phyloP scores from a whole-genome alignment of 1,284 basidiomycete genomes.

The Heterobasidion parviporum region DNA sequence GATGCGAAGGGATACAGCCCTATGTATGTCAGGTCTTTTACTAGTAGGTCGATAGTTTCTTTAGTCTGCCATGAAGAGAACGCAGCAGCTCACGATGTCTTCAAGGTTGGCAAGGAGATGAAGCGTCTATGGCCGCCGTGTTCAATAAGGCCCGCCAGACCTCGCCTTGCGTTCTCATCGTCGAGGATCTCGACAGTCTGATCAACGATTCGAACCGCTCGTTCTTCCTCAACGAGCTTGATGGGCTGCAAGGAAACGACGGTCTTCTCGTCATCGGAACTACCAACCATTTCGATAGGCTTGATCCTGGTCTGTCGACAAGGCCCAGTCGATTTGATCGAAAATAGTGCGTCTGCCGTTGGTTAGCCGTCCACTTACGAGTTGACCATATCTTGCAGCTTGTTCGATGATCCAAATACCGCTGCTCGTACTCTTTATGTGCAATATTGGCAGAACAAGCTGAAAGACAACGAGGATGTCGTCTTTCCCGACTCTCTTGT shows the following conservation, averaged over 20 bases:
- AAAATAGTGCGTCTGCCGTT: constrained; percentile 55
- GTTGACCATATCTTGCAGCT: constrained; percentile 23
- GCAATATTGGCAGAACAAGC: constrained; percentile 65
- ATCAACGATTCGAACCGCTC: constrained; percentile 71
- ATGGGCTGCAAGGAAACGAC: constrained; percentile 68
- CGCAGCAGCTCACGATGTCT: neutral
- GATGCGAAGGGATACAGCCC: constrained; percentile 50
- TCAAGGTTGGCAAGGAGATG: constrained; percentile 57
- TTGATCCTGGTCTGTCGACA: constrained; percentile 67
- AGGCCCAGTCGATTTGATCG: constrained; percentile 80
- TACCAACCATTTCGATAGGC: constrained; percentile 75
- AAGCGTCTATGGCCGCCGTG: constrained; percentile 52
- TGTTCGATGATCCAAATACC: constrained; percentile 34
- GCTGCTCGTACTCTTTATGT: constrained; percentile 7
- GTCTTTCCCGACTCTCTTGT: constrained; percentile 53
- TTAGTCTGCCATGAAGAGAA: neutral
- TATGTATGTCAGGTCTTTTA: constrained; percentile 74
- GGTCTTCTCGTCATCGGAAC: constrained; percentile 73
- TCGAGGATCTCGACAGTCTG: constrained; percentile 78
- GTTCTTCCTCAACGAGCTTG: constrained; percentile 81
- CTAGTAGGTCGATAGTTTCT: constrained; percentile 27
- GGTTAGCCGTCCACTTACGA: neutral
- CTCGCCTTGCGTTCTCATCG: constrained; percentile 66
- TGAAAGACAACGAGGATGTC: constrained; percentile 45
- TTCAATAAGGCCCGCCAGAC: constrained; percentile 61